Evolutionary conservation across 2,329 filamentous ascomycete genomes (phyloP).

Genomic region (Clonostachys byssicola): DNA sequence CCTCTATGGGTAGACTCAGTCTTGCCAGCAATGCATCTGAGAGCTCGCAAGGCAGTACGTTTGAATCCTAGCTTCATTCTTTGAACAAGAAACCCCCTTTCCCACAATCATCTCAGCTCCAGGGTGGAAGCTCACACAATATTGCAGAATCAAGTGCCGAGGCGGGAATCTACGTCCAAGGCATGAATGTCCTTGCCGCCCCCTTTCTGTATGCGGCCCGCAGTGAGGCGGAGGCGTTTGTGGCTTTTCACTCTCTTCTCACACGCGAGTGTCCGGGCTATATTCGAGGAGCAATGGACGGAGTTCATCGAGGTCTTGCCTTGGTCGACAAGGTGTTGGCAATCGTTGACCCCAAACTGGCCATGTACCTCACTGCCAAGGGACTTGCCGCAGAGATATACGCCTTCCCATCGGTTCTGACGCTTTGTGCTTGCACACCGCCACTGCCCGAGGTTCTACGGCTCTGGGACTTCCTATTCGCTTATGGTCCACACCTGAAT

Average conservation of each 20-base stretch:
- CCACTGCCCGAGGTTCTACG: slow-evolving; percentile 88
- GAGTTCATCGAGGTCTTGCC: slow-evolving; percentile 86
- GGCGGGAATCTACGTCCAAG: slow-evolving; percentile 89
- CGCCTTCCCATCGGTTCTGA: slow-evolving; percentile 91
- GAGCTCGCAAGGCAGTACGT: slow-evolving; percentile 1
- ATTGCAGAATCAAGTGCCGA: slow-evolving; percentile 47
- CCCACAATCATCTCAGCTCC: neutral
- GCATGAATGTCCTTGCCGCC: slow-evolving; percentile 97
- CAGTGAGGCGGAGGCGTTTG: slow-evolving; percentile 92
- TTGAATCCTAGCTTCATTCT: neutral
- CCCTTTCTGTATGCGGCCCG: slow-evolving; percentile 93
- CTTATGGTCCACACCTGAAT: slow-evolving; percentile 91
- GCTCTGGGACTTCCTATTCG: slow-evolving; percentile 96
- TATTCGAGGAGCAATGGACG: slow-evolving; percentile 93
- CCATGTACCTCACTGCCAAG: slow-evolving; percentile 77
- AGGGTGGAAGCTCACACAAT: neutral
- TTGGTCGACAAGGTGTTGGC: slow-evolving; percentile 89
- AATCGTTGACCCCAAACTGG: slow-evolving; percentile 86
- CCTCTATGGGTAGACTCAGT: slow-evolving; percentile 12
- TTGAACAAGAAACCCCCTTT: neutral
- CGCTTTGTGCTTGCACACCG: slow-evolving; percentile 91
- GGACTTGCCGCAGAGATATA: slow-evolving; percentile 92
- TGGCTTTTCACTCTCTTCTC: slow-evolving; percentile 83
- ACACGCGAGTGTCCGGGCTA: slow-evolving; percentile 89
- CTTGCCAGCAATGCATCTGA: slow-evolving; percentile 8